phyloP scores from a whole-genome alignment of 2,329 filamentous ascomycete species.

The Cytospora chrysosperma region DNA sequence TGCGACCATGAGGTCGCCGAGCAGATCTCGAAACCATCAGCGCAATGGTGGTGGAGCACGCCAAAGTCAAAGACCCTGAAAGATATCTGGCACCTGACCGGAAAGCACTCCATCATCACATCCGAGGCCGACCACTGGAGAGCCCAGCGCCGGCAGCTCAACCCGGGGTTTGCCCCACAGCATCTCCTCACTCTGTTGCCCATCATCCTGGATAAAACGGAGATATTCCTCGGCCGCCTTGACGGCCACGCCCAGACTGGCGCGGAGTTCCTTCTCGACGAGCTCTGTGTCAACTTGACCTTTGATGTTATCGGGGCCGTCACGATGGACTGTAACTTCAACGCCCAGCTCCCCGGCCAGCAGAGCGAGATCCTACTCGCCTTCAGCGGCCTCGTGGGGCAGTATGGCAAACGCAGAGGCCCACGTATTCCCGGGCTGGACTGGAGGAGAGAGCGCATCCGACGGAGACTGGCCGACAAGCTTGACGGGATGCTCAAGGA shows the following conservation, averaged over 20 bases:
- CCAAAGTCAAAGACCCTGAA: constrained; percentile 35
- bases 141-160: constrained; percentile 36
- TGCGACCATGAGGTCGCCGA: constrained; percentile 38
- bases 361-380: constrained; percentile 17
- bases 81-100: constrained; percentile 30
- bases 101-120: constrained; percentile 28
- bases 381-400: constrained; percentile 11
- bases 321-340: constrained; percentile 20
- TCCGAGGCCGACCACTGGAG: constrained; percentile 34
- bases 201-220: constrained; percentile 36
- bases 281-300: constrained; percentile 34
- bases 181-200: constrained; percentile 40
- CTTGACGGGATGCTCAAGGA: constrained; percentile 17
- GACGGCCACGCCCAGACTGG: constrained; percentile 31
- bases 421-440: not conserved
- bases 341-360: constrained; percentile 13
- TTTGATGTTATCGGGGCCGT: constrained; percentile 38
- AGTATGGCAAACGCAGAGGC: not conserved
- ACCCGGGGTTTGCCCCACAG: constrained; percentile 39
- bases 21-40: constrained; percentile 36
- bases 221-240: constrained; percentile 33
- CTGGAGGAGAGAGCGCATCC: constrained; percentile 6
- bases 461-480: constrained; percentile 3
- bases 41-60: constrained; percentile 33
- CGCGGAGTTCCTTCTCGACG: constrained; percentile 32